Evolutionary conservation across 148 eudicot genomes (phyloP).

Genomic region (Rhododendron ovatum): DNA sequence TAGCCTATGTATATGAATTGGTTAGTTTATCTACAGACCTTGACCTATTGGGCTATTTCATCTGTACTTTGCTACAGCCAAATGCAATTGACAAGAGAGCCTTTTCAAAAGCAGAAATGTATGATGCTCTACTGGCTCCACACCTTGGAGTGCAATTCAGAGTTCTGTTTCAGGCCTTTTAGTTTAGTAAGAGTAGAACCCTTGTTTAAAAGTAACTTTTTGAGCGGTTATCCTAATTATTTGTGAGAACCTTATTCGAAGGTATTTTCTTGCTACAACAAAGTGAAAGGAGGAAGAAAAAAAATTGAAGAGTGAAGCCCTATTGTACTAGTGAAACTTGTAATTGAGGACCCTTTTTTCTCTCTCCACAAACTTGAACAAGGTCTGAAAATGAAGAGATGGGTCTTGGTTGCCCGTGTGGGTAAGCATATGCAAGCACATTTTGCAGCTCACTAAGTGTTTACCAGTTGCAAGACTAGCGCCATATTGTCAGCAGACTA

Average conservation of each 20-base stretch:
- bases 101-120: neutral
- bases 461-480: neutral
- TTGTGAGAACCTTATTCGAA: neutral
- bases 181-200: neutral
- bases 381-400: neutral
- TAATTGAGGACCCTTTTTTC: neutral
- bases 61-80: conserved; percentile 1
- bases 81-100: conserved; percentile 8
- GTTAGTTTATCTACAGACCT: conserved; percentile 42
- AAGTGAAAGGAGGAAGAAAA: neutral
- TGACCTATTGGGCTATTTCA: conserved; percentile 2
- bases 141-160: neutral
- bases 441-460: neutral
- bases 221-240: neutral
- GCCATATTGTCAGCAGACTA: neutral
- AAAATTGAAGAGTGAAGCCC: neutral
- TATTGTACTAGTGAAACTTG: neutral
- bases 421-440: neutral
- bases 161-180: neutral
- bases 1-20: conserved; percentile 88
- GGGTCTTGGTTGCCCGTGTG: neutral
- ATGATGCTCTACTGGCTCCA: neutral
- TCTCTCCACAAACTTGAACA: neutral
- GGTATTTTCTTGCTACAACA: neutral
- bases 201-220: neutral